Base-by-base conservation (phyloP, 2,329 filamentous ascomycete species). In the Calonectria fujianensis region DNA sequence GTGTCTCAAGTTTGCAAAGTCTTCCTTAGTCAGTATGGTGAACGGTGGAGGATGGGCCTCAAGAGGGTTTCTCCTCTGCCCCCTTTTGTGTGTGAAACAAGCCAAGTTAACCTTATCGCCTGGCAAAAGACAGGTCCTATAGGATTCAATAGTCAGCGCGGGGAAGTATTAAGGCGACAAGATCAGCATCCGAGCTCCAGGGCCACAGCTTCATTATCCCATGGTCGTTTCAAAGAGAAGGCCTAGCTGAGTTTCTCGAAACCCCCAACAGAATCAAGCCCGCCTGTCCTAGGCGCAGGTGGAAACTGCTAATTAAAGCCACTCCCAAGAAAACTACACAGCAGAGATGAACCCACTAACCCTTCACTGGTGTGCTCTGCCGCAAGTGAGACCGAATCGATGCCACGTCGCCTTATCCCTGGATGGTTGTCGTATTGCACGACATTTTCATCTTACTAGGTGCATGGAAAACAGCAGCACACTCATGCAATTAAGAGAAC, bases 401-500 rank as follows among this genome's bases (percentile, higher is more conserved):
- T 41, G 57, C 35, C 57, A 63, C 57, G 57, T 41, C 57, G 27
- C 32, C 37, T 41, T 41, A 39, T 63, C 37, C 57, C 35, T 9
- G 35, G 27, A 24, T 13, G 2, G 7, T 39, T 3, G 14, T 18
- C 37, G 37, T 63, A 41, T 39, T 31, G 18, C 57, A 63, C 37
- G 14, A 63, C 29, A 41, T 29, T 8, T 41, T 41, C 57, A 27
- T 63, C 35, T 63, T 41, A 63, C 37, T 13, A 63, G 24, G 24
- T 41, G 27, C 35, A 27, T 39, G 35, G n/a, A 35, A n/a, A 27
- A 63, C 39, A 41, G 20, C 35, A 29, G 11, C 27, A 41, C 8
- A 16, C 35, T 41, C 57, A 63, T 63, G 57, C 57, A 63, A 63
- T 63, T 63, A 63, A 63, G 57, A 63, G 57, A 63, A 41, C 14